These are phyloP conservation scores for Candida sanyiensis DNA, from an alignment of 805 yeast genomes.

Conservation along the genomic window DNA sequence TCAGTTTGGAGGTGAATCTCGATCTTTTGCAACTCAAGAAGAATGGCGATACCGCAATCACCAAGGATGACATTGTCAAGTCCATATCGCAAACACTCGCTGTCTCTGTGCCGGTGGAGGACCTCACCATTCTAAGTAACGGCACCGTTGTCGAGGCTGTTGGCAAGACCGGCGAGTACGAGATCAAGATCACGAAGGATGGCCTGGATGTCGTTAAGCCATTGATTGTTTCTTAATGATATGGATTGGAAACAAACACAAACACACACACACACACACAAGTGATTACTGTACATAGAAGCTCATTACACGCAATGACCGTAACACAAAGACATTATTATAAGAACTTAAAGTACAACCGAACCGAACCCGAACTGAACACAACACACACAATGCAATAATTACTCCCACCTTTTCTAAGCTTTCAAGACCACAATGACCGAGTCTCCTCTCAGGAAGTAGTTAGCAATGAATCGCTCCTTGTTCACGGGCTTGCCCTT, in stretches of 20 bases:
- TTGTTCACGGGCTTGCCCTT: conserved; percentile 58
- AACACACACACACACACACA: background rate
- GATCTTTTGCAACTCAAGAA: conserved; percentile 7
- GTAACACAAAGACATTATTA: background rate
- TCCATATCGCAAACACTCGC: conserved; percentile 12
- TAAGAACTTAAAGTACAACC: background rate
- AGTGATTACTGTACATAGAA: conserved; percentile 5
- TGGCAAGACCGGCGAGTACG: conserved; percentile 16
- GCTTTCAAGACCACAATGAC: conserved; percentile 75
- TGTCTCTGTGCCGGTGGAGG: conserved; percentile 17
- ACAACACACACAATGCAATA: background rate
- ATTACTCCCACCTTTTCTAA: background rate
- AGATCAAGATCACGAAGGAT: conserved; percentile 15
- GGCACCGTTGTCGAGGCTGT: conserved; percentile 11
- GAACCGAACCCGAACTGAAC: background rate
- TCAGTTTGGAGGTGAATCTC: conserved; percentile 19
- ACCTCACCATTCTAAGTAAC: conserved; percentile 11
- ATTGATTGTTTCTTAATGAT: conserved; percentile 12
- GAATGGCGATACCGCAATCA: conserved; percentile 5
- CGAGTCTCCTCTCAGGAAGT: conserved; percentile 93
- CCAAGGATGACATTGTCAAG: conserved; percentile 12
- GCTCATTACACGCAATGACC: background rate
- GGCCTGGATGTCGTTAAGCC: conserved; percentile 15
- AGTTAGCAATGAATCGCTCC: conserved; percentile 79
- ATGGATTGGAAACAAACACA: background rate